Conservation (phyloP, 108 stramenopile species). For the Cyclotella sp. region DNA sequence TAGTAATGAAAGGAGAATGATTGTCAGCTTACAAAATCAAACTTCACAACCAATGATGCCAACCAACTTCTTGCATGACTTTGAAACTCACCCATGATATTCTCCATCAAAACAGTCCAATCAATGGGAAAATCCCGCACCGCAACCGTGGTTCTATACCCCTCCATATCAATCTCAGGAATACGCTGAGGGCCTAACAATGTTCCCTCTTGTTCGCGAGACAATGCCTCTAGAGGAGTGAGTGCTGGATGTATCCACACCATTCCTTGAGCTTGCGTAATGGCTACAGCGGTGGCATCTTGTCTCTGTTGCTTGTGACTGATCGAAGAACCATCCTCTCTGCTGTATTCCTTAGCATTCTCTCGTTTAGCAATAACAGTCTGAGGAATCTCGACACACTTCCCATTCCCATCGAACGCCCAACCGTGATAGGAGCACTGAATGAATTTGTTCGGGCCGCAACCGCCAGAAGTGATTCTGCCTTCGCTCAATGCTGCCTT, state of each 20-base stretch:
- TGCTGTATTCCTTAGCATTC: neutral
- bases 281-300: slow-evolving; percentile 58
- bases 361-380: slow-evolving; percentile 27
- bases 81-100: slow-evolving; percentile 55
- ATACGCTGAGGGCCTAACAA: slow-evolving; percentile 58
- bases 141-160: slow-evolving; percentile 30
- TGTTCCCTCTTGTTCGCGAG: slow-evolving; percentile 20
- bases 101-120: slow-evolving; percentile 71
- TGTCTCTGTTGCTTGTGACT: slow-evolving; percentile 23
- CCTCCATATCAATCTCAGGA: slow-evolving; percentile 61
- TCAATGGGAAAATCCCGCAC: slow-evolving; percentile 77
- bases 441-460: slow-evolving; percentile 25
- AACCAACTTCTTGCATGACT: neutral
- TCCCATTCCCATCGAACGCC: slow-evolving; percentile 68
- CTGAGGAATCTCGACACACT: slow-evolving; percentile 69
- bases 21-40: neutral
- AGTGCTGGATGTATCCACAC: slow-evolving; percentile 67
- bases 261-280: slow-evolving; percentile 54
- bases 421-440: slow-evolving; percentile 82
- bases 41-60: neutral
- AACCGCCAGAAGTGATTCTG: slow-evolving; percentile 56
- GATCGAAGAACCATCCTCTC: neutral
- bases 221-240: slow-evolving; percentile 52
- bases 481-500: slow-evolving; percentile 67
- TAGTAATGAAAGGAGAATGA: neutral